Base-by-base conservation (phyloP, 306 rosid species). In the Alnus glutinosa region DNA sequence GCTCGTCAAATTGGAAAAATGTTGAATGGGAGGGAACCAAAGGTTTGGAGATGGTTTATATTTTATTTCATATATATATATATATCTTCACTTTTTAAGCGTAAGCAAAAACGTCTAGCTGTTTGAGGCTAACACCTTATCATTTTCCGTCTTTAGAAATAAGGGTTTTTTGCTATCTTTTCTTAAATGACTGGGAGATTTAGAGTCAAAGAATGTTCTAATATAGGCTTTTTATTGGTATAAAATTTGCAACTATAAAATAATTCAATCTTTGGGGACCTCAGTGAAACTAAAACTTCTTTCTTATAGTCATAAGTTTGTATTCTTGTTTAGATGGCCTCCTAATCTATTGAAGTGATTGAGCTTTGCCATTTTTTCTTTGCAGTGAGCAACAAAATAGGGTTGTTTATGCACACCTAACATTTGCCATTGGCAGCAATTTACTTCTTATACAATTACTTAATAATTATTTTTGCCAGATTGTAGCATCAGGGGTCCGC, bases 1-100 rank as follows among this genome's bases (percentile, higher is more conserved):
- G 99, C 99, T 34, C 97, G 99, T 70, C 99, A 96, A 93, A 96
- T 96, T 82, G 99, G 99, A 81, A 93, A 91, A 87, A 79, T 96
- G 88, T 82, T 96, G 90, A 89, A 96, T 69, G 99, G 99, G 78
- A 93, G 87, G 85, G 99, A 96, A 72, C 99, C 99, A 70, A 96
- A 96, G 99, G 98, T 96, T 83, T 81, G 86, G 48, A 79, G 76
- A 78, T 78, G 72, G 70, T 74, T 79, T 52, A 67, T 70, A 34
- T 34, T 34, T 34, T 23, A 23, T 23, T 34, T 34, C 1, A 36
- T 76, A 63, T 71, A 61, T 64, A 37, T 32, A 15, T 54, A 18
- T 4, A 54, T 54, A 55, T 2, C 11, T 63, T 10, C 46, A 63
- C 4, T 57, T 28, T 57, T 57, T 19, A 23, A 57, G 30, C 63